A percentile compares a stretch with the other conserved stretches of the same genome.
Conservation (phyloP, 805 yeast genomes). For the Candida montana region DNA sequence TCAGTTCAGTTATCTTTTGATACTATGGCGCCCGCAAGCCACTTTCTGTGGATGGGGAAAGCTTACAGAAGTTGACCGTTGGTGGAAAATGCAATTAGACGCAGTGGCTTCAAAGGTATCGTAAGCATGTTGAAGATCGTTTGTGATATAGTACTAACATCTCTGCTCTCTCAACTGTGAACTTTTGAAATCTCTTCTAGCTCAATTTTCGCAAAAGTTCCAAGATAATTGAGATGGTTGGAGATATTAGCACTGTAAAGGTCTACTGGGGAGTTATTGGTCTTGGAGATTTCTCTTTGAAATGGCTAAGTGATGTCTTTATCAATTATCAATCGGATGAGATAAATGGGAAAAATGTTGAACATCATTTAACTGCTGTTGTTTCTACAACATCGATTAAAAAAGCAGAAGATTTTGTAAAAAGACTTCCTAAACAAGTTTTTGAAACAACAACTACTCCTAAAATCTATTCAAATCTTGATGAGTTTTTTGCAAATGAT, state of each 20-base stretch:
- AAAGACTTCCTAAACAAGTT: neutral
- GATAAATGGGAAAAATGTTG: neutral
- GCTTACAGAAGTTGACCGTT: too few relatives aligned
- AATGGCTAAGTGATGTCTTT: conserved; percentile 2
- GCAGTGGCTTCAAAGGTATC: too few relatives aligned
- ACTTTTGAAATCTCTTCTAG: too few relatives aligned
- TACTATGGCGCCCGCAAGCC: too few relatives aligned
- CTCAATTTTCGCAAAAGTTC: too few relatives aligned
- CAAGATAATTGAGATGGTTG: neutral
- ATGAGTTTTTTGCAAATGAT: conserved; percentile 37
- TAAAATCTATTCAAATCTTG: conserved; percentile 28
- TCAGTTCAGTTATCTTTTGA: too few relatives aligned
- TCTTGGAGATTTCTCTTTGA: conserved; percentile 1
- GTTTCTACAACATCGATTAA: neutral
- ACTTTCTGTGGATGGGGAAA: too few relatives aligned
- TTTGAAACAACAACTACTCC: neutral
- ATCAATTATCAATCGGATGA: neutral
- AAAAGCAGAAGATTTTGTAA: neutral
- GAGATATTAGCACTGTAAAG: neutral
- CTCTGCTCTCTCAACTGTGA: too few relatives aligned
- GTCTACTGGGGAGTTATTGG: conserved; percentile 4
- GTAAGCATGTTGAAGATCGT: too few relatives aligned
- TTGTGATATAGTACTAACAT: too few relatives aligned
- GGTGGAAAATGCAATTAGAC: too few relatives aligned
- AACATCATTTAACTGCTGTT: conserved; percentile 2